Evolutionary conservation across 768 basidiomycete genomes (phyloP), one percentile per base, ranked within the genome.

Genomic region (Tylopilus plumbeoviolaceoides): DNA sequence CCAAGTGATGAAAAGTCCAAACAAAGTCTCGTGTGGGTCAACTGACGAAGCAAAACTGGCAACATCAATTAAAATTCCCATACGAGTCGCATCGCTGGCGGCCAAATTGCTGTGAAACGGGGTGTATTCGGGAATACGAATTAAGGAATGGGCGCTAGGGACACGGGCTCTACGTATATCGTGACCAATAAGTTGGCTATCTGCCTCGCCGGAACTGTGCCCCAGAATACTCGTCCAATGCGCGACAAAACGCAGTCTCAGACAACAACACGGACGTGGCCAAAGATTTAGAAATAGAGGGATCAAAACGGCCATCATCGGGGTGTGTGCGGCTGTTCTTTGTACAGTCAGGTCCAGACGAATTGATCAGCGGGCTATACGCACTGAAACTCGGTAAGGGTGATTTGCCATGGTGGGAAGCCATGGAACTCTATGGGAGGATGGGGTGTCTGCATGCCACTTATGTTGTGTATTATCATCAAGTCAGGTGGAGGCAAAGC

Each of bases 381-480:
- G 70, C 63, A 91, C 90, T 83, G 78, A 55, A 92, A 83, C 67
- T 92, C 90, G 42, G 87, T 88, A 39, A 92, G 70, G 50, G 84
- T 75, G n/a, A 84, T 80, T 60, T 92, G 90, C 89, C 90, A 92
- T 15, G 90, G 90, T 17, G 90, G 90, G 60, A 86, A 91, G 5
- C 85, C 86, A 58, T 85, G 72, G 20, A 91, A 72, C 64, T 91
- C 87, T 47, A 85, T 67, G 1, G 86, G 81, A 21, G 72, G 61
- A 36, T 62, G 64, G 35, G 70, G 67, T 35, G 66, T 66, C 44
- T 60, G 68, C 12, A 70, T 64, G 3, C 73, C 70, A 30, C 71
- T 72, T 20, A 87, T 54, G 43, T 81, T 72, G 62, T 91, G 87
- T 15, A 91, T 74, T 58, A 92, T 82, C 76, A 90, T 79, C 46